These are phyloP conservation scores for Periconia digitata DNA, from an alignment of 2,329 filamentous ascomycete species.

Conservation along the genomic window DNA sequence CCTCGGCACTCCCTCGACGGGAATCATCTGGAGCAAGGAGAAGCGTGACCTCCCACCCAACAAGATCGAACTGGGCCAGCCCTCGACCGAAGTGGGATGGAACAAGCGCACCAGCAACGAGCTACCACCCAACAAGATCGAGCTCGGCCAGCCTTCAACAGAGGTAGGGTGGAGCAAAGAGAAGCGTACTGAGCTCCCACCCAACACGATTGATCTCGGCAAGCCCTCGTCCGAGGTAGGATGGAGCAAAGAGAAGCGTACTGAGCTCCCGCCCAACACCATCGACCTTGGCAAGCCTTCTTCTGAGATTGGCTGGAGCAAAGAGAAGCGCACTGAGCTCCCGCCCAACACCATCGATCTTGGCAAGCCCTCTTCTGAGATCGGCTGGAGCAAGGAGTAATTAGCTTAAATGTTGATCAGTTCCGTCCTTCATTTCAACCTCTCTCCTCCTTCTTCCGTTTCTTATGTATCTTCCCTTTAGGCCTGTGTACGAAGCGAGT, in stretches of 20 bases:
- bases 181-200: slow-evolving; percentile 2
- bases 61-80: slow-evolving; percentile 16
- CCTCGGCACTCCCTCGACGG: slow-evolving; percentile 5
- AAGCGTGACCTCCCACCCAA: slow-evolving; percentile 6
- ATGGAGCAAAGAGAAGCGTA: slow-evolving; percentile 4
- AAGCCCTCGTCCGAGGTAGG: slow-evolving; percentile 3
- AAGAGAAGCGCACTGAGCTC: slow-evolving; percentile 3
- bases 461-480: no score
- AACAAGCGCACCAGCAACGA: slow-evolving; percentile 9
- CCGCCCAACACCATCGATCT: slow-evolving; percentile 13
- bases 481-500: no score
- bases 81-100: slow-evolving; percentile 20
- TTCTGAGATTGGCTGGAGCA: slow-evolving; percentile 21
- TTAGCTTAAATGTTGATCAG: no score
- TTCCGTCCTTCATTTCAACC: no score
- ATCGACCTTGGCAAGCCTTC: slow-evolving; percentile 8
- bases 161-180: slow-evolving; percentile 4
- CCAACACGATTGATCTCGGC: slow-evolving; percentile 4
- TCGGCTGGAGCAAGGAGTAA: slow-evolving; percentile 18
- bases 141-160: slow-evolving; percentile 4
- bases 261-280: not conserved
- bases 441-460: no score
- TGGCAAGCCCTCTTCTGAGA: slow-evolving; percentile 15
- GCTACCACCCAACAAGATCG: slow-evolving; percentile 3
- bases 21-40: slow-evolving; percentile 6